Evolutionary conservation across 75 land plant genomes (phyloP).

Genomic region (Larix kaempferi): DNA sequence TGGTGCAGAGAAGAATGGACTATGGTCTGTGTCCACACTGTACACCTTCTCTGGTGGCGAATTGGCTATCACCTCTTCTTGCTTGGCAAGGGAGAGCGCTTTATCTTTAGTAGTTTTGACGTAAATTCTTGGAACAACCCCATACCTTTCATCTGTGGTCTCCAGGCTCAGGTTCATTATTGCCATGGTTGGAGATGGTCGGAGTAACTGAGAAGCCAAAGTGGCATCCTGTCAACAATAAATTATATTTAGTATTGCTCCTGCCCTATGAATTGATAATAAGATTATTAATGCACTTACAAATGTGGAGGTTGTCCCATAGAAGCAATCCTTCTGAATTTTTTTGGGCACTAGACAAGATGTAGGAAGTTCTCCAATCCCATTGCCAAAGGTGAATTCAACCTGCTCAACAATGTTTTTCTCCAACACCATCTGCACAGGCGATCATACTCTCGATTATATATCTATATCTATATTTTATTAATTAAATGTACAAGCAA

Average conservation of each 20-base stretch:
- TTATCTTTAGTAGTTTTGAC: neutral
- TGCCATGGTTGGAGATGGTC: neutral
- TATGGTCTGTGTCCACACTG: neutral
- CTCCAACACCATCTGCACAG: no score
- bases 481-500: no score
- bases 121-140: neutral
- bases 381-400: no score
- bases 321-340: neutral
- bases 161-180: neutral
- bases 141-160: neutral
- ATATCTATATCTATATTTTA: no score
- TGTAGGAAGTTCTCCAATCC: no score
- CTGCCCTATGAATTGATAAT: neutral
- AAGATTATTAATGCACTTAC: neutral
- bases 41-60: neutral
- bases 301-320: neutral
- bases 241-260: neutral
- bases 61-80: neutral
- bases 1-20: conserved; percentile 1
- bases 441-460: no score
- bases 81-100: neutral
- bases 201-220: neutral
- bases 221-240: neutral
- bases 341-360: neutral
- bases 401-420: neutral